Base-by-base conservation (phyloP, 164 flowering plant species). In the grape (Vitis vinifera) region DNA sequence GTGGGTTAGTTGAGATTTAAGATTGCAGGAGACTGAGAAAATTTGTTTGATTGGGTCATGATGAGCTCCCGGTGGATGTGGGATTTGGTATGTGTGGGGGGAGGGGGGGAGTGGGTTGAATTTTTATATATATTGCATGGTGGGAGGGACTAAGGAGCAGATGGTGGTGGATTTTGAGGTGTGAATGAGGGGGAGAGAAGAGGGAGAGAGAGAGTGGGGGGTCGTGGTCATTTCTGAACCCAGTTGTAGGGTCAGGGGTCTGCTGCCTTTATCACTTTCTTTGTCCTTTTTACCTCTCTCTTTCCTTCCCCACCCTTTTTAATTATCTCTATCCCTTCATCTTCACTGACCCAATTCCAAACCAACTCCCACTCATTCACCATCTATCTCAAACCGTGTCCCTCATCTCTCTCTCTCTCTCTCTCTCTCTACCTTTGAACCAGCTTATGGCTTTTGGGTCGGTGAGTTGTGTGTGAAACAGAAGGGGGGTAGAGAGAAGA, bases 241-340 rank as follows among this genome's bases (percentile, higher is more conserved):
- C 73, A 70, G 74, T 77, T 65, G 80, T 78, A 78, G 82, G 86
- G 82, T 65, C 80, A 70, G 73, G 61, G 71, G 73, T 69, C 85
- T 73, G 72, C 72, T 49, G 44, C 72, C 73, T 83, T 82, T 78
- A 79, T 81, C 83, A 49, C 74, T 77, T 66, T 78, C 68, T 79
- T 81, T 79, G 79, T 83, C 84, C 79, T 81, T 65, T 75, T 53
- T 68, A n/a, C 56, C 64, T 31, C 53, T 66, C 56, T 58, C 71
- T 68, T 65, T 68, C 65, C 49, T 73, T 47, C 37, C 57, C 73
- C 71, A 37, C 66, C 71, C 70, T 66, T 17, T 14, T 52, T 16
- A 49, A 16, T 17, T 67, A 51, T 69, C 76, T 68, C 62, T 47
- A 66, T 71, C 64, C 15, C 53, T 59, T 51, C 70, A 55, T 51